A percentile compares a stretch with the other conserved stretches of the same genome.
Conservation (phyloP, 192 early-diverging fungal species). For the Entomortierella beljakovae region DNA sequence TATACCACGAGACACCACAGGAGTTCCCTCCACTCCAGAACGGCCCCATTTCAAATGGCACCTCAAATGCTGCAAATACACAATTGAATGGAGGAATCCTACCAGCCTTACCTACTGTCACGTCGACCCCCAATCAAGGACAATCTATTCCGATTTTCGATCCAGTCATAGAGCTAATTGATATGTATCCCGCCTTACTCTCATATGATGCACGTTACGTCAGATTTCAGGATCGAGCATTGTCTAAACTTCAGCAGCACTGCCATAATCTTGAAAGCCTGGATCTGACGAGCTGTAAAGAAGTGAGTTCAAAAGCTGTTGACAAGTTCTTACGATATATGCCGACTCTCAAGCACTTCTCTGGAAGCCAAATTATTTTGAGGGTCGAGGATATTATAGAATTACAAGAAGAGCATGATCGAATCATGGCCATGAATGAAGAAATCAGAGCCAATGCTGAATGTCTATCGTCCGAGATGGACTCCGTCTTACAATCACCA, state of each 20-base stretch:
- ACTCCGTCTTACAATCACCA: not conserved
- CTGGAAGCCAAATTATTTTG: not conserved
- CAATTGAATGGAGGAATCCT: not conserved
- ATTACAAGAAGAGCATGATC: constrained; percentile 3
- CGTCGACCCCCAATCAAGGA: not conserved
- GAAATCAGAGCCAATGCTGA: not conserved
- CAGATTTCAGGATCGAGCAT: constrained; percentile 20
- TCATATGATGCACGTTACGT: constrained; percentile 32
- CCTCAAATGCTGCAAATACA: not conserved
- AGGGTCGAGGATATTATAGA: constrained; percentile 19
- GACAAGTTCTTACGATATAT: constrained; percentile 1
- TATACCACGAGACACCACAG: not conserved
- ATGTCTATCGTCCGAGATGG: not conserved
- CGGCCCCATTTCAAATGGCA: not conserved
- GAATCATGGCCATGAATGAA: not conserved
- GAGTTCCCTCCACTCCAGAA: not conserved
- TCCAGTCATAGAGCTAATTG: constrained; percentile 20
- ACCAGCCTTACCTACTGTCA: not conserved
- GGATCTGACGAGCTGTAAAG: constrained; percentile 20
- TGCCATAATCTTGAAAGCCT: constrained; percentile 15
- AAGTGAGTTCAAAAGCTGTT: constrained; percentile 13
- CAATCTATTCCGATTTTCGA: not conserved
- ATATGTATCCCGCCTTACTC: constrained; percentile 8
- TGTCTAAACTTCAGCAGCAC: constrained; percentile 8
- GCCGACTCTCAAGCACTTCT: constrained; percentile 13